phyloP scores from a whole-genome alignment of 164 flowering plant genomes.

The Saururus chinensis region DNA sequence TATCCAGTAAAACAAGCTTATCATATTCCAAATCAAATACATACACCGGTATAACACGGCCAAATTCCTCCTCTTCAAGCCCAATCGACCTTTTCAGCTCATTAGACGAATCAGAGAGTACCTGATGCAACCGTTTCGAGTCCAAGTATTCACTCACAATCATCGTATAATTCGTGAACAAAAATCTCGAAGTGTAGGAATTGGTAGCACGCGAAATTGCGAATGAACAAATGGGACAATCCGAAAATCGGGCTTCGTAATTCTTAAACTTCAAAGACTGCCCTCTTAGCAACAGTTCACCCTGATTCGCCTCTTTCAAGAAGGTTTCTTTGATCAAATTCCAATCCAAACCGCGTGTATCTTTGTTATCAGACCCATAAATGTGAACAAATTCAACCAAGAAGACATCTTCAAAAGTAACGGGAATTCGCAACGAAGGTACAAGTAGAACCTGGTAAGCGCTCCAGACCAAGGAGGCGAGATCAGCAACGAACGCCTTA shows the following conservation, averaged over 20 bases:
- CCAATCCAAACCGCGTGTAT: conserved; percentile 71
- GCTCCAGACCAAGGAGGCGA: conserved; percentile 75
- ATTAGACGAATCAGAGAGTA: conserved; percentile 54
- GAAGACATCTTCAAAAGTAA: conserved; percentile 55
- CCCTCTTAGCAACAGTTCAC: conserved; percentile 53
- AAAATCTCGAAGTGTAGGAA: conserved; percentile 85
- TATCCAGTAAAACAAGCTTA: conserved; percentile 61
- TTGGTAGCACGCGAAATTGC: conserved; percentile 57
- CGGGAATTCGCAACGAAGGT: conserved; percentile 88
- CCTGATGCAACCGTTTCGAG: conserved; percentile 84
- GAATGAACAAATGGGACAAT: conserved; percentile 71
- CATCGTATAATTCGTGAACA: conserved; percentile 89
- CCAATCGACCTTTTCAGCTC: conserved; percentile 55
- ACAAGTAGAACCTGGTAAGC: conserved; percentile 85
- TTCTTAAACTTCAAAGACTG: conserved; percentile 64
- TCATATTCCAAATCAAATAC: conserved; percentile 82
- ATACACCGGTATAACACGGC: conserved; percentile 78
- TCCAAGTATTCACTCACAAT: conserved; percentile 96
- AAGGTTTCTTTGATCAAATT: conserved; percentile 53
- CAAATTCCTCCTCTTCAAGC: conserved; percentile 57
- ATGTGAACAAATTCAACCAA: conserved; percentile 76
- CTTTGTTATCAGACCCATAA: conserved; percentile 32
- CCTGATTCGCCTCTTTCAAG: conserved; percentile 56
- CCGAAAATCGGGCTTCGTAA: conserved; percentile 38
- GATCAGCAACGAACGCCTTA: conserved; percentile 62